Evolutionary conservation across 371 early-diverging fungal species (phyloP).

Genomic region (Batkoa obscura): DNA sequence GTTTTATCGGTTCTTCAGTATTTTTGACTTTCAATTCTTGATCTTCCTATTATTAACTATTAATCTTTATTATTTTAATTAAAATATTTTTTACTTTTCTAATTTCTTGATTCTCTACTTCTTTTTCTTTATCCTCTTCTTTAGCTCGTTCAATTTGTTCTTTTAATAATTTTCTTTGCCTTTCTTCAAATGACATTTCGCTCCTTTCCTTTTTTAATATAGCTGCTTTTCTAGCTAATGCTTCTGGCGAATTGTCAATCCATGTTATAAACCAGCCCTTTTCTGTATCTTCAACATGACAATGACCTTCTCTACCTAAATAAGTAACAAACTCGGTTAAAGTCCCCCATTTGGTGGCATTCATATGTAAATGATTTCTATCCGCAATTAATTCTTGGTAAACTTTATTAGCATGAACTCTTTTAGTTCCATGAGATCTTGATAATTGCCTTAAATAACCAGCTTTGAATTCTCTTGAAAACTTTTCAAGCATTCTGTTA

Average conservation of each 20-base stretch:
- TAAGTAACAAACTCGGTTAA: constrained; percentile 68
- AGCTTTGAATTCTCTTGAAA: constrained; percentile 48
- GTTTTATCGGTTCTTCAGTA: neutral
- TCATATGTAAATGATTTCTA: constrained; percentile 87
- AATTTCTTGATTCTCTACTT: too few relatives aligned
- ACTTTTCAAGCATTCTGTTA: constrained; percentile 38
- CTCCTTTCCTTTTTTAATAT: constrained; percentile 60
- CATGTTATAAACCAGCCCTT: constrained; percentile 79
- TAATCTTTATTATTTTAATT: constrained; percentile 8
- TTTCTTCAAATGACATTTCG: constrained; percentile 67
- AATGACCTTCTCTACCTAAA: constrained; percentile 66
- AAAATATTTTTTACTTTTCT: constrained; percentile 17
- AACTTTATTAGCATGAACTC: constrained; percentile 75
- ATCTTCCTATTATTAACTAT: neutral
- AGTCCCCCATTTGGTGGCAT: constrained; percentile 78
- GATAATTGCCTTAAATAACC: constrained; percentile 54
- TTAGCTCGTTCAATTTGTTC: constrained; percentile 67
- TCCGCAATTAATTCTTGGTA: constrained; percentile 92
- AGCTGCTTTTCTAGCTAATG: constrained; percentile 60
- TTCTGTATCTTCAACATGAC: constrained; percentile 74
- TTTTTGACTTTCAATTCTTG: neutral
- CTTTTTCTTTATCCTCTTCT: constrained; percentile 24
- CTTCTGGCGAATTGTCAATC: constrained; percentile 81
- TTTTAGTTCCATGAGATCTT: constrained; percentile 59
- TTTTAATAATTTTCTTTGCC: constrained; percentile 47